These are phyloP conservation scores for Castanea sativa DNA, from an alignment of 306 rosid species.

Conservation along the genomic window DNA sequence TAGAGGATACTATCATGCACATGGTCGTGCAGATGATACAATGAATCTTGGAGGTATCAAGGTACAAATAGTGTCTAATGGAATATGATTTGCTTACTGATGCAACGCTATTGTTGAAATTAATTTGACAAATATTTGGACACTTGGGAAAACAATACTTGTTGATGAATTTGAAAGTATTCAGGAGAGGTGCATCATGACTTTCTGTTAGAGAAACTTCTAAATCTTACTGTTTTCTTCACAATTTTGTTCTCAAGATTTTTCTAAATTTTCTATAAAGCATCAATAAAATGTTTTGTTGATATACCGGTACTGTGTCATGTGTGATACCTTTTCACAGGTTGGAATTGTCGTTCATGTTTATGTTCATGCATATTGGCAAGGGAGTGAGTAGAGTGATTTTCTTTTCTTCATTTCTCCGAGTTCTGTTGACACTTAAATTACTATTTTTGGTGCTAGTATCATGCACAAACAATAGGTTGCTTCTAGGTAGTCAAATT, in stretches of 20 bases:
- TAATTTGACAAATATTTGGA: neutral
- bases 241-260: neutral
- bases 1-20: conserved; percentile 87
- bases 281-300: neutral
- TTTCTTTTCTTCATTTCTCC: too few relatives aligned
- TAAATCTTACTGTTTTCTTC: neutral
- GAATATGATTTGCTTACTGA: neutral
- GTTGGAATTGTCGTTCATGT: neutral
- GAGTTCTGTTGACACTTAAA: too few relatives aligned
- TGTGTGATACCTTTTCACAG: neutral
- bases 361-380: neutral
- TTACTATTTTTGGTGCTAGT: too few relatives aligned
- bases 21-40: conserved; percentile 96
- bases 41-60: conserved; percentile 99
- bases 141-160: neutral
- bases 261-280: neutral
- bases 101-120: neutral
- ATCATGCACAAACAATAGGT: too few relatives aligned
- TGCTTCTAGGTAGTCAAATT: too few relatives aligned
- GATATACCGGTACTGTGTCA: too few relatives aligned
- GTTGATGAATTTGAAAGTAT: neutral
- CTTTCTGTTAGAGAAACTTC: neutral
- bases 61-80: conserved; percentile 40
- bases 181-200: neutral
- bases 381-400: neutral